Percentiles rank a stretch among this genome's conserved stretches.
phyloP scores from a whole-genome alignment of 2,329 filamentous ascomycete genomes.

The Pyrenophora tritici-repentis region DNA sequence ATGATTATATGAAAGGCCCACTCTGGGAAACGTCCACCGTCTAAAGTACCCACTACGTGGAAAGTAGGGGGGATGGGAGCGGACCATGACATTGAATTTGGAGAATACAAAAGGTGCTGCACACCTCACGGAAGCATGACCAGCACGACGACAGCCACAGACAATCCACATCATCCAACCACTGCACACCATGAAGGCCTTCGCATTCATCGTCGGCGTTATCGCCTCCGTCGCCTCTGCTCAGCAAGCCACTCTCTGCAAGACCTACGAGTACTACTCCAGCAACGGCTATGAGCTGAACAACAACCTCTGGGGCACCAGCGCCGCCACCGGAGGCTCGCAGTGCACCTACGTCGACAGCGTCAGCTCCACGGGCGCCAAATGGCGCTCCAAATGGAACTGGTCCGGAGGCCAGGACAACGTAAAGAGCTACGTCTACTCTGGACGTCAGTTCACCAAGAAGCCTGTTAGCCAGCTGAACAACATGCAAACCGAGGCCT shows the following conservation, averaged over 20 bases:
- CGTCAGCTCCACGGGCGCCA: slow-evolving; percentile 19
- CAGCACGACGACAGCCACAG: neutral
- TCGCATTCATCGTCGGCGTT: slow-evolving; percentile 9
- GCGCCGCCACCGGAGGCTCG: slow-evolving; percentile 15
- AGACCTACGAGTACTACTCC: slow-evolving; percentile 25
- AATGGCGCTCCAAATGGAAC: slow-evolving; percentile 24
- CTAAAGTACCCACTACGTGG: slow-evolving; percentile 3
- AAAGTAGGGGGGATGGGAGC: neutral
- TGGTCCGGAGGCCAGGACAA: slow-evolving; percentile 29
- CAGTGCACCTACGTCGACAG: slow-evolving; percentile 30
- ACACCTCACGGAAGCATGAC: neutral
- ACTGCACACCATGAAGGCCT: slow-evolving; percentile 9
- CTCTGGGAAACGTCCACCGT: slow-evolving; percentile 6
- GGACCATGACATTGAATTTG: neutral
- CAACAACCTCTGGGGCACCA: slow-evolving; percentile 34
- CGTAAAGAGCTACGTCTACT: slow-evolving; percentile 32
- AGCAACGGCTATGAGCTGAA: slow-evolving; percentile 30
- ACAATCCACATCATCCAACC: neutral
- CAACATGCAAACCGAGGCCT: slow-evolving; percentile 24
- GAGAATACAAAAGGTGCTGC: slow-evolving; percentile 6
- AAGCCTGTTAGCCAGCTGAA: slow-evolving; percentile 24
- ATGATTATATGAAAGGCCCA: slow-evolving; percentile 10
- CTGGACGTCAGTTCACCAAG: slow-evolving; percentile 24
- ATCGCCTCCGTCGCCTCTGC: slow-evolving; percentile 6
- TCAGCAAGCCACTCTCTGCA: slow-evolving; percentile 20